Evolutionary conservation across 805 yeast genomes (phyloP), one percentile per base, ranked within the genome.

Genomic region (Zygotorulaspora sp.): DNA sequence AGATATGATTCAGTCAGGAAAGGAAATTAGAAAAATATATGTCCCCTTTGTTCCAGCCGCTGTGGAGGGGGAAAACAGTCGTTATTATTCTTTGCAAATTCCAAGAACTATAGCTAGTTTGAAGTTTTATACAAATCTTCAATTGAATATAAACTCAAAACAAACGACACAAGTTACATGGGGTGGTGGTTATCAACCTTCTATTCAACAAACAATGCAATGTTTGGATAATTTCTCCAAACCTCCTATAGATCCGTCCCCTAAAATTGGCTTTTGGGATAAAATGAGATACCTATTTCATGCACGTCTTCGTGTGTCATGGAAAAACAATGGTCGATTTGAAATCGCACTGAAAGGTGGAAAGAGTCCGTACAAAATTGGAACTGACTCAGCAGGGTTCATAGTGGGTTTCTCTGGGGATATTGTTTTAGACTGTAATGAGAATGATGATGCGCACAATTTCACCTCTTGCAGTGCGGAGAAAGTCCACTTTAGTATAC

Each of bases 201-300:
- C 88, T 1, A 73, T 89, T 20, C 87, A 86, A 47, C 89, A 86
- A 47, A 70, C 80, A 2, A 82, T 84, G 78, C 65, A 78, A 38
- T 81, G 77, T 39, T 72, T 89, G 43, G 95, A 88, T 50, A 78
- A 81, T 30, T 85, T 89, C 55, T 78, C 94, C 1, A 89, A 90
- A 57, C 95, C 96, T 0, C 95, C 94, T 0, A 63, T 83, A 11
- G 97, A 89, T 57, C 89, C 89, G 0, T 85, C 96, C 2, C 73
- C 77, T 3, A 83, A 82, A 49, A 63, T 87, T 10, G 97, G 97
- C 0, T 80, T 88, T 49, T 89, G 97, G 97, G 97, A 89, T 61
- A 90, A 88, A 57, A 61, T 87, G 18, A 66, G 96, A 34, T 70
- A 79, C 19, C 68, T 82, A 11, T 65, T 87, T 49, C 97, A 89